Percentiles rank a stretch among this genome's conserved stretches.
Conservation (phyloP, 768 basidiomycete genomes). For the Sporobolomyces roseus region DNA sequence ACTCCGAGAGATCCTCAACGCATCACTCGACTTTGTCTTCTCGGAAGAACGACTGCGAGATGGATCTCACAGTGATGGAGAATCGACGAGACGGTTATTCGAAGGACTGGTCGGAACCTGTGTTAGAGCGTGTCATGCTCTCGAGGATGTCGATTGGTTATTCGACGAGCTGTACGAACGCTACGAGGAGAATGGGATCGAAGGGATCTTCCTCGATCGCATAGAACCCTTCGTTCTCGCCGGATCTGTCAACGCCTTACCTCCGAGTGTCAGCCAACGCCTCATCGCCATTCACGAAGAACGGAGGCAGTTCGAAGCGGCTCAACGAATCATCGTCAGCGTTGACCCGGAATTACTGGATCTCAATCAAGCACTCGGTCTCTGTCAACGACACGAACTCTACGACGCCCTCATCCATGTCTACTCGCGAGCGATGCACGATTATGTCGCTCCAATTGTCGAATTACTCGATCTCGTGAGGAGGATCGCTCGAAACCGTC, state of each 20-base stretch:
- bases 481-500: slow-evolving; percentile 59
- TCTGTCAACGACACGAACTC: slow-evolving; percentile 76
- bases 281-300: slow-evolving; percentile 74
- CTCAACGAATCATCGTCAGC: slow-evolving; percentile 91
- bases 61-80: slow-evolving; percentile 68
- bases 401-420: slow-evolving; percentile 94
- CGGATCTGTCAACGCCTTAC: slow-evolving; percentile 66
- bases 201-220: slow-evolving; percentile 73
- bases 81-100: slow-evolving; percentile 72
- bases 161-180: slow-evolving; percentile 90
- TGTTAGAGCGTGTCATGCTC: slow-evolving; percentile 71
- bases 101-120: slow-evolving; percentile 76
- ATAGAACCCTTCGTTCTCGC: slow-evolving; percentile 78
- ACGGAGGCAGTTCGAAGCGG: slow-evolving; percentile 64
- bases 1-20: slow-evolving; percentile 74
- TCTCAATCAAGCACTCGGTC: slow-evolving; percentile 80
- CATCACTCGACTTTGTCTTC: slow-evolving; percentile 84
- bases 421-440: slow-evolving; percentile 78
- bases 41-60: slow-evolving; percentile 93
- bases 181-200: slow-evolving; percentile 78
- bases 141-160: slow-evolving; percentile 76
- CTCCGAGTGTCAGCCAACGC: slow-evolving; percentile 81
- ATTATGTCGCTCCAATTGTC: slow-evolving; percentile 84
- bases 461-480: slow-evolving; percentile 75
- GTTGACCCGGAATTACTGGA: slow-evolving; percentile 87